Evolutionary conservation across 768 basidiomycete species (phyloP), one percentile per base, ranked within the genome.

Genomic region (Hemileccinum impolitum): DNA sequence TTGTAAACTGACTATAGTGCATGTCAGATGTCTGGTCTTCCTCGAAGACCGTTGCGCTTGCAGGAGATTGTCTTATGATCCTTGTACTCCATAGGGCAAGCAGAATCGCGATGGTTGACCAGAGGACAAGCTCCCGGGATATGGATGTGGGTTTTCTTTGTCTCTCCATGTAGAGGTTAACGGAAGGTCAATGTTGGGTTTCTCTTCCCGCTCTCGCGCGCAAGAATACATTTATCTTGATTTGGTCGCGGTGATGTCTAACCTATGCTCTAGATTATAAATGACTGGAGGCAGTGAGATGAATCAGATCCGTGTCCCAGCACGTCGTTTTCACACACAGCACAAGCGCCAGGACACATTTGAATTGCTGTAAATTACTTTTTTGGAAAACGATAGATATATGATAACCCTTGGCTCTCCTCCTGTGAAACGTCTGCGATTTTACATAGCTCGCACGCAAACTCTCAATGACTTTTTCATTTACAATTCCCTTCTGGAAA

Each of bases 21-120:
- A 21, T 45, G 19, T 59, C 43, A 21, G 41, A 25, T 6, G 10
- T 40, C 18, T 3, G 28, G 32, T 48, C 40, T 32, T 15, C n/a
- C 18, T 36, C 19, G 17, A n/a, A 17, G 12, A 28, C 23, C 4
- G n/a, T 23, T 7, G 21, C 30, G 14, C 8, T 32, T 31, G 6
- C 32, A 6, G 37, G 23, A 15, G 21, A 14, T 6, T 45, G 50
- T 31, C 35, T 28, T 18, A 43, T 41, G 34, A 63, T 43, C 8
- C 10, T 42, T 28, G 55, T 26, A 7, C 60, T 61, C 60, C 60
- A 61, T 31, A 60, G 3, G 0, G 61, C 58, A 45, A 61, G 52
- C 18, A 61, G 34, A 34, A 56, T 23, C 2, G 52, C 54, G 7
- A 60, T 35, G 9, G 42, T 28, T 4, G 60, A 63, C 60, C 61